These are phyloP conservation scores for Xylaria sp. DNA, from an alignment of 2,329 filamentous ascomycete species.

Conservation along the genomic window DNA sequence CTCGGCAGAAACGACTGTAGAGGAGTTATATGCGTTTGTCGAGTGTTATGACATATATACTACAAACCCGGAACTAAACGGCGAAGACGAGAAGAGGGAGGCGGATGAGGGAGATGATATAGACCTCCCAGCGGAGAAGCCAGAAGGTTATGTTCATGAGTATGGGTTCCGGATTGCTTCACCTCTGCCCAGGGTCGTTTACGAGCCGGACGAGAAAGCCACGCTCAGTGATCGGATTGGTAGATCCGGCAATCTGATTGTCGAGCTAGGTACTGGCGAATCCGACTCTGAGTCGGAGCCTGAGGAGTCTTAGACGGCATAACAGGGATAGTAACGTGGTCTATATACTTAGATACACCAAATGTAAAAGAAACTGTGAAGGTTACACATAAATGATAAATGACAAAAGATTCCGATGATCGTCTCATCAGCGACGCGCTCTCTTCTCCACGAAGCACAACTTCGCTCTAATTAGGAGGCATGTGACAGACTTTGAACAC, in stretches of 20 bases:
- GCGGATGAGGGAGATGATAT: conserved; percentile 45
- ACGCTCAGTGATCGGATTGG: conserved; percentile 80
- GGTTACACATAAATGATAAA: not conserved
- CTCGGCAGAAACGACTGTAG: conserved; percentile 72
- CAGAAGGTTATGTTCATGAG: conserved; percentile 78
- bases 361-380: conserved; percentile 7
- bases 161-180: conserved; percentile 89
- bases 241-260: conserved; percentile 86
- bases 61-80: conserved; percentile 53
- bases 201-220: conserved; percentile 73
- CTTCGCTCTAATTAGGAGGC: not conserved
- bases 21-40: conserved; percentile 95
- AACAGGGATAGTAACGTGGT: not conserved
- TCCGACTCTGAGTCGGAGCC: conserved; percentile 54
- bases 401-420: not conserved
- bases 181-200: conserved; percentile 85
- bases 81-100: conserved; percentile 42
- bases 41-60: conserved; percentile 79
- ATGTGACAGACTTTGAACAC: not conserved
- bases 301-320: conserved; percentile 10
- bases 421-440: not conserved
- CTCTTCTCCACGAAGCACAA: not conserved
- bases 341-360: conserved; percentile 13
- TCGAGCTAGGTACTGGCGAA: conserved; percentile 67
- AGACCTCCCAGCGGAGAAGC: conserved; percentile 54